These are phyloP conservation scores for Mesostigma viride DNA, from an alignment of 139 green algal species.

Conservation along the genomic window DNA sequence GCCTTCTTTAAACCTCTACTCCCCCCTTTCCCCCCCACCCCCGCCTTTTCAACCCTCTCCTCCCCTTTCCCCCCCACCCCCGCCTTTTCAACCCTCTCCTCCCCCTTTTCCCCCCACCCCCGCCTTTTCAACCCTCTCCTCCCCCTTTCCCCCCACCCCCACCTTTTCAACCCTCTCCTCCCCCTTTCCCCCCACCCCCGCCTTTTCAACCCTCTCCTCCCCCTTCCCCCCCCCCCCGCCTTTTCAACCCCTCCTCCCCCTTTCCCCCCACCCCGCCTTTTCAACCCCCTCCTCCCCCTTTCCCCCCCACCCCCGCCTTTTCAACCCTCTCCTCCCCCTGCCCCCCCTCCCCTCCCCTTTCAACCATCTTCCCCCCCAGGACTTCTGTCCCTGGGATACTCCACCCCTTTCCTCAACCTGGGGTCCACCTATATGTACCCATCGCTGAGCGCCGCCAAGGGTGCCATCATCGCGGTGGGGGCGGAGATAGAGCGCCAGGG, in stretches of 20 bases:
- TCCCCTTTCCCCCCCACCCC: not conserved
- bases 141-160: too few species aligned
- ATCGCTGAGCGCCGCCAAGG: conserved; percentile 21
- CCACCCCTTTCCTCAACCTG: conserved; percentile 21
- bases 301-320: too few species aligned
- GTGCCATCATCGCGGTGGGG: conserved; percentile 17
- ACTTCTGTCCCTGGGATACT: conserved; percentile 17
- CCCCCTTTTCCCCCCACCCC: not conserved
- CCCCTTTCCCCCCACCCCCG: not conserved
- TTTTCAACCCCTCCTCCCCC: too few species aligned
- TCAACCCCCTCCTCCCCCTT: too few species aligned
- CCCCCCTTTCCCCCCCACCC: too few species aligned
- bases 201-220: not conserved
- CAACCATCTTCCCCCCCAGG: too few species aligned
- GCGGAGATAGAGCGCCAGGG: conserved; percentile 12
- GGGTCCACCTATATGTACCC: conserved; percentile 28
- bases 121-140: too few species aligned
- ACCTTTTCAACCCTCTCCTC: not conserved
- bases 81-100: not conserved
- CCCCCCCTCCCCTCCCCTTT: too few species aligned
- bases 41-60: not conserved
- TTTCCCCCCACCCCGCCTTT: too few species aligned
- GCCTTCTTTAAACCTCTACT: too few species aligned
- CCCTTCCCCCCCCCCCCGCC: not conserved
- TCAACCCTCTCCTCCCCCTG: too few species aligned